Percentiles rank a stretch among this genome's conserved stretches.
Conservation (phyloP, 495 filamentous ascomycete species). For the Daldinia grandis region DNA sequence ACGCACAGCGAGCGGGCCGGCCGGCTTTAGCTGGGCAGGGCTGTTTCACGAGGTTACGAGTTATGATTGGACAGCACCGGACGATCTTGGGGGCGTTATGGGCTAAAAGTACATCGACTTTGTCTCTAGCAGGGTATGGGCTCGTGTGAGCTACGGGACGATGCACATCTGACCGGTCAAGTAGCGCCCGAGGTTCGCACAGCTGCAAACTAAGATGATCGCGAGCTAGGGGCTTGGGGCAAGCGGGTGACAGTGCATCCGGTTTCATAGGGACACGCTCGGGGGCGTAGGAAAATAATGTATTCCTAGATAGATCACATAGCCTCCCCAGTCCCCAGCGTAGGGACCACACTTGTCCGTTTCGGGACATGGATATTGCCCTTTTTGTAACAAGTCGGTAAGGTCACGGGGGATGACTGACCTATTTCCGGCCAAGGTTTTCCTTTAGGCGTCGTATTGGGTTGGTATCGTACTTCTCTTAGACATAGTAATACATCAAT, state of each 20-base stretch:
- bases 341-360: constrained; percentile 43
- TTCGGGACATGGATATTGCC: constrained; percentile 48
- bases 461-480: constrained; percentile 32
- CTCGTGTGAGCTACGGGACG: constrained; percentile 33
- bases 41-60: constrained; percentile 53
- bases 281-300: constrained; percentile 34
- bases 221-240: constrained; percentile 20
- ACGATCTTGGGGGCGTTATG: constrained; percentile 41
- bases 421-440: constrained; percentile 32
- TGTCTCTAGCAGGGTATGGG: constrained; percentile 39
- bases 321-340: constrained; percentile 23
- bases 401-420: constrained; percentile 28
- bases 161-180: constrained; percentile 43
- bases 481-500: constrained; percentile 43
- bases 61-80: constrained; percentile 55
- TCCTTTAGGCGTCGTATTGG: constrained; percentile 37
- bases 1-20: constrained; percentile 41
- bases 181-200: constrained; percentile 24
- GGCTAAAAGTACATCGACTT: constrained; percentile 49
- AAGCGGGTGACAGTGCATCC: constrained; percentile 12
- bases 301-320: constrained; percentile 41
- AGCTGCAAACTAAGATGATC: constrained; percentile 35
- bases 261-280: constrained; percentile 43
- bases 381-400: constrained; percentile 43
- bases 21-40: constrained; percentile 33